phyloP scores from a whole-genome alignment of 805 yeast genomes.

The Candida sithepensis region DNA sequence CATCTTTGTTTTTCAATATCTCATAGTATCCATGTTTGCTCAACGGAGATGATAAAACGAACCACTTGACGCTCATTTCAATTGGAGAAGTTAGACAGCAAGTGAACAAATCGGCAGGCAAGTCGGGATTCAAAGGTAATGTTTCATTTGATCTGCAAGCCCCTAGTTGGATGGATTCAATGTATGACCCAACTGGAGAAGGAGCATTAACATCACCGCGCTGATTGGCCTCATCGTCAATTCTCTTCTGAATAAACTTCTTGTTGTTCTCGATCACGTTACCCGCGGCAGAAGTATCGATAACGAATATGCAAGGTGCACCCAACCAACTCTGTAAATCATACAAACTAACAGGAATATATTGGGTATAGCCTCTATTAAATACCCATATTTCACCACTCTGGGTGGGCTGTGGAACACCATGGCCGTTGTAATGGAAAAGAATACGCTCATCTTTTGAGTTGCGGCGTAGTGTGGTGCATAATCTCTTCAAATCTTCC shows the following conservation, averaged over 20 bases:
- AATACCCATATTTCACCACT: constrained; percentile 98
- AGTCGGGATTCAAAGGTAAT: constrained; percentile 86
- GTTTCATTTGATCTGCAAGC: constrained; percentile 86
- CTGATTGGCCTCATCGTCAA: constrained; percentile 76
- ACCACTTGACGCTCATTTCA: constrained; percentile 89
- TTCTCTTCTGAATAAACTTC: constrained; percentile 83
- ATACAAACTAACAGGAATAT: constrained; percentile 92
- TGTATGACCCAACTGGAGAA: constrained; percentile 64
- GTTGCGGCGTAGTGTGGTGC: constrained; percentile 81
- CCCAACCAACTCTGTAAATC: constrained; percentile 97
- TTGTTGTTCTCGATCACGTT: constrained; percentile 87
- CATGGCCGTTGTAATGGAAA: constrained; percentile 97
- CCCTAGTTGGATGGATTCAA: constrained; percentile 89
- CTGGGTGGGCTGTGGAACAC: constrained; percentile 95
- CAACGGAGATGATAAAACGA: constrained; percentile 77
- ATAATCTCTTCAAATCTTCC: constrained; percentile 89
- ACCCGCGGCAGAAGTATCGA: constrained; percentile 94
- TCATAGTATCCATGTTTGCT: constrained; percentile 47
- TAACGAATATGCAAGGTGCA: constrained; percentile 93
- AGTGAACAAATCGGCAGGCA: constrained; percentile 95
- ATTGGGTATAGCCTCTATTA: constrained; percentile 94
- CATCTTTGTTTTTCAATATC: constrained; percentile 44
- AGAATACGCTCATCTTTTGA: constrained; percentile 91
- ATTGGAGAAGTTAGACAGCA: constrained; percentile 95
- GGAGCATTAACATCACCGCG: constrained; percentile 48